A percentile compares a stretch with the other conserved stretches of the same genome.
These are phyloP conservation scores for Colletotrichum limetticola DNA, from an alignment of 2,329 filamentous ascomycete genomes.

Conservation along the genomic window DNA sequence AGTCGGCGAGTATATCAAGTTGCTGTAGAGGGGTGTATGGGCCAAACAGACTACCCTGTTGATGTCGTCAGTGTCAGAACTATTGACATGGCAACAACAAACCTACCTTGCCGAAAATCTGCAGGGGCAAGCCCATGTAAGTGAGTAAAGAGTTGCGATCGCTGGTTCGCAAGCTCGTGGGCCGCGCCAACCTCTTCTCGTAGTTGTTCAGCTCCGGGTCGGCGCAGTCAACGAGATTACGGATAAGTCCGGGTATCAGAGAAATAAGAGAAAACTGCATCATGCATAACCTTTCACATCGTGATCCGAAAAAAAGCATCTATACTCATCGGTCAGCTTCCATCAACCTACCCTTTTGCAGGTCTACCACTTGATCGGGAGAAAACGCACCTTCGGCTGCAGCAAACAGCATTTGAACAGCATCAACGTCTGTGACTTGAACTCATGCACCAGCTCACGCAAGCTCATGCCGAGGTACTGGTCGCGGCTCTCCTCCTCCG, in stretches of 20 bases:
- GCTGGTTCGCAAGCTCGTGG: conserved; percentile 89
- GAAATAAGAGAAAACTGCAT: conserved; percentile 98
- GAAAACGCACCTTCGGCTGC: conserved; percentile 82
- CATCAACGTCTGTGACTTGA: conserved; percentile 93
- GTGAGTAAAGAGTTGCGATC: conserved; percentile 89
- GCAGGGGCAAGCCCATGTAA: conserved; percentile 94
- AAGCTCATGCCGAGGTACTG: conserved; percentile 90
- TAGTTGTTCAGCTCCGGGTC: conserved; percentile 92
- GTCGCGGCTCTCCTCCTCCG: conserved; percentile 80
- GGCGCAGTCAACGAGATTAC: conserved; percentile 92
- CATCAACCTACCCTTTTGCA: background rate
- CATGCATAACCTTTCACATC: conserved; percentile 96
- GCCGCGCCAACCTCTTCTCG: conserved; percentile 77
- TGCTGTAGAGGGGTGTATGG: conserved; percentile 97
- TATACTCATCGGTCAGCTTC: conserved; percentile 47
- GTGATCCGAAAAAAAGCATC: conserved; percentile 99
- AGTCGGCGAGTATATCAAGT: conserved; percentile 91
- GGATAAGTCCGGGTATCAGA: conserved; percentile 90
- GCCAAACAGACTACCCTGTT: conserved; percentile 88
- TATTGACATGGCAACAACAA: background rate
- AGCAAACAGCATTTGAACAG: conserved; percentile 93
- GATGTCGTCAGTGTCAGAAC: conserved; percentile 31
- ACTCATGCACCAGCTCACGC: conserved; percentile 92
- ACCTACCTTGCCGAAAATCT: conserved; percentile 89
- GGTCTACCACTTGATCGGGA: background rate